Evolutionary conservation across 75 land plant genomes (phyloP).

Genomic region (Sequoiadendron giganteum): DNA sequence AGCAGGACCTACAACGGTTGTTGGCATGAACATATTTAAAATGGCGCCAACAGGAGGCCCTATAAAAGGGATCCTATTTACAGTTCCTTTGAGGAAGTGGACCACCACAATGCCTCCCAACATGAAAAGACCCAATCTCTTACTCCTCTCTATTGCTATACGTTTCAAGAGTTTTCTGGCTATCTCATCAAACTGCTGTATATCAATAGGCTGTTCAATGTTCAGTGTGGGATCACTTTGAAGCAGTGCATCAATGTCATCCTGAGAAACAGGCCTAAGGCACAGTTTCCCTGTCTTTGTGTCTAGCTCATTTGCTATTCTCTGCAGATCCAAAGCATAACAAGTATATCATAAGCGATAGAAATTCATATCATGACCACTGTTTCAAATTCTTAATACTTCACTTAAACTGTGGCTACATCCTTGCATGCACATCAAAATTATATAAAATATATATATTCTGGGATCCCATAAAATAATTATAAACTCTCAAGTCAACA

Average conservation of each 20-base stretch:
- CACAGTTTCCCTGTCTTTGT: slow-evolving; percentile 38
- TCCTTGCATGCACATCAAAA: not conserved
- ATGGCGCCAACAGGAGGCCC: slow-evolving; percentile 38
- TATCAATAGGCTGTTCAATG: slow-evolving; percentile 23
- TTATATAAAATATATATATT: not conserved
- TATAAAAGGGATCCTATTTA: slow-evolving; percentile 33
- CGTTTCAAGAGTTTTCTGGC: slow-evolving; percentile 31
- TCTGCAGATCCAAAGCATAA: slow-evolving; percentile 20
- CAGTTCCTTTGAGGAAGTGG: slow-evolving; percentile 37
- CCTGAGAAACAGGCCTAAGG: slow-evolving; percentile 35
- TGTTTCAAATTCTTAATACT: not conserved
- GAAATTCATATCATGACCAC: not conserved
- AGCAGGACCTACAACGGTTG: slow-evolving; percentile 35
- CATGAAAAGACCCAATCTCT: slow-evolving; percentile 48
- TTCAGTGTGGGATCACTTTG: slow-evolving; percentile 17
- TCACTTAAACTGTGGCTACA: not conserved
- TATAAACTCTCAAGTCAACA: not conserved
- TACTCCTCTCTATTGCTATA: slow-evolving; percentile 42
- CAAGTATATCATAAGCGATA: not conserved
- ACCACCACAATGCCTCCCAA: slow-evolving; percentile 42
- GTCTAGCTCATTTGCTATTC: slow-evolving; percentile 29
- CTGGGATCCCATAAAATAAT: not conserved
- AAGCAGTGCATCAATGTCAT: slow-evolving; percentile 25
- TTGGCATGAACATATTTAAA: slow-evolving; percentile 31
- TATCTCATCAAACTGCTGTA: slow-evolving; percentile 32